Percentiles rank a stretch among this genome's conserved stretches.
Conservation (phyloP, 495 filamentous ascomycete species). For the Penicillium subrubescens region DNA sequence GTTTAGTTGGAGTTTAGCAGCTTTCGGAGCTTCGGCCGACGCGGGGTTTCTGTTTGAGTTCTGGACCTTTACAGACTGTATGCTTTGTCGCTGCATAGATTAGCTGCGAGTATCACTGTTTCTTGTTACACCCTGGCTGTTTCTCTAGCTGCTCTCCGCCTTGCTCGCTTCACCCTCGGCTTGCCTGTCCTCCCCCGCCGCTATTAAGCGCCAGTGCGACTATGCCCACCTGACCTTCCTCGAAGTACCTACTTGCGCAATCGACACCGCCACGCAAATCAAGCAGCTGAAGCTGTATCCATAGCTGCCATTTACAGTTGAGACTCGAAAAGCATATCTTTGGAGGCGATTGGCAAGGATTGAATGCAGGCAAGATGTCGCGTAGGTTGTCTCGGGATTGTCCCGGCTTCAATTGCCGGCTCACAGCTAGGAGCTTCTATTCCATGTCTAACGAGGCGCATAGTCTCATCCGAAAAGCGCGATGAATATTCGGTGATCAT, state of each 20-base stretch:
- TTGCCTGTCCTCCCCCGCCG: constrained; percentile 33
- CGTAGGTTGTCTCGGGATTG: constrained; percentile 40
- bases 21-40: constrained; percentile 12
- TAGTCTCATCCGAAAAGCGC: constrained; percentile 69
- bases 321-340: not conserved
- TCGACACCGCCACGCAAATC: constrained; percentile 4
- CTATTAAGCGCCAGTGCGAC: constrained; percentile 50
- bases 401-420: constrained; percentile 23
- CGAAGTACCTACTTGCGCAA: constrained; percentile 20
- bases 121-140: not conserved
- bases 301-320: not conserved
- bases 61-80: constrained; percentile 7
- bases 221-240: constrained; percentile 29
- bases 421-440: constrained; percentile 9
- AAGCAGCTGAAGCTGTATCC: constrained; percentile 2
- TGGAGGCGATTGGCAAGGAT: constrained; percentile 3
- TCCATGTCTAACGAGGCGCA: constrained; percentile 17
- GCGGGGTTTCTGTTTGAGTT: constrained; percentile 5
- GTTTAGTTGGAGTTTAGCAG: not conserved
- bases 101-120: not conserved
- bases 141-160: not conserved
- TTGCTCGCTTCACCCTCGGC: constrained; percentile 6
- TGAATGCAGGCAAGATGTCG: constrained; percentile 37
- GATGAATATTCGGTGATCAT: constrained; percentile 80
- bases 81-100: constrained; percentile 1